phyloP scores from a whole-genome alignment of 768 basidiomycete genomes.

The Megacollybia marginata region DNA sequence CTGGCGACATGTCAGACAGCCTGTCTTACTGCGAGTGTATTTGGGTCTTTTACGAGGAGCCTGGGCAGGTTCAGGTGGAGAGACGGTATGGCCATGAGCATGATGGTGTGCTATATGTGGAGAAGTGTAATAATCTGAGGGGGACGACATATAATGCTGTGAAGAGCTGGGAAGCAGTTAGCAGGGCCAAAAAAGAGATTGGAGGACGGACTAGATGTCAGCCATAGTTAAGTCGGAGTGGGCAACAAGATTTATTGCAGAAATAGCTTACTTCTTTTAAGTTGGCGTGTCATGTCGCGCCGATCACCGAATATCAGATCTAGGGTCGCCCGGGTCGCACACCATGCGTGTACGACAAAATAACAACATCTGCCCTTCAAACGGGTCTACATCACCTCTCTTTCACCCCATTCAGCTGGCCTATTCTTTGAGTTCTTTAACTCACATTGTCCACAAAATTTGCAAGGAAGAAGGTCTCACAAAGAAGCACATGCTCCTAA shows the following conservation, averaged over 20 bases:
- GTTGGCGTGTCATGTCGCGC: constrained; percentile 38
- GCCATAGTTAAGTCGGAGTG: no score
- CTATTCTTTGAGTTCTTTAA: no score
- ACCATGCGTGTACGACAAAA: not conserved
- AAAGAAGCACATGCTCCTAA: no score
- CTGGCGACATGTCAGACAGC: constrained; percentile 86
- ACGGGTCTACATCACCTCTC: no score
- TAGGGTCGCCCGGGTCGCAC: constrained; percentile 69
- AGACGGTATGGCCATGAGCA: constrained; percentile 39
- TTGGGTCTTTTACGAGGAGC: constrained; percentile 76
- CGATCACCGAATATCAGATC: constrained; percentile 64
- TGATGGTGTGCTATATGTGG: constrained; percentile 13
- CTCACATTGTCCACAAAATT: no score
- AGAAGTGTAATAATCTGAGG: constrained; percentile 29
- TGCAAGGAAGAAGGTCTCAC: no score
- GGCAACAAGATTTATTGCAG: constrained; percentile 6
- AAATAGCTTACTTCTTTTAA: constrained; percentile 31
- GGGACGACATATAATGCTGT: constrained; percentile 30
- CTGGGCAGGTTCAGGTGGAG: constrained; percentile 43
- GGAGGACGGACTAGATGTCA: not conserved
- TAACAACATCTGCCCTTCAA: not conserved
- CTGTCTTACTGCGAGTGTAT: constrained; percentile 91
- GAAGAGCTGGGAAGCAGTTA: constrained; percentile 20
- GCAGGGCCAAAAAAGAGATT: constrained; percentile 3
- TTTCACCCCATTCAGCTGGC: no score